Evolutionary conservation across 768 basidiomycete genomes (phyloP), one percentile per base, ranked within the genome.

Genomic region (Roridomyces roridus): DNA sequence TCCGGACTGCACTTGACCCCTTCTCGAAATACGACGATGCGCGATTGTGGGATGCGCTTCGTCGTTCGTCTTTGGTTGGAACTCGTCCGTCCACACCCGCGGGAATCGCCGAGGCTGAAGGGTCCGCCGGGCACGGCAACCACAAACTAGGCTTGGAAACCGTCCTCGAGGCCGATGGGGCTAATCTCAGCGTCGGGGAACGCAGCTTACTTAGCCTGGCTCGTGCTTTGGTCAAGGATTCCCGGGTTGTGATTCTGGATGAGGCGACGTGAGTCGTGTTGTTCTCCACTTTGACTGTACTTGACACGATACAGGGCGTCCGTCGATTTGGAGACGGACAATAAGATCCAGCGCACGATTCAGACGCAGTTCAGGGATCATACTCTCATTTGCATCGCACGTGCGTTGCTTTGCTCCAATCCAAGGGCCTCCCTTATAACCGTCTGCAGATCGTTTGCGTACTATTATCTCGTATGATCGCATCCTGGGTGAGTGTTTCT

Each of bases 261-360:
- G 91, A 92, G 75, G 91, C 91, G 0, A 92, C 78, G 74, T 77
- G 43, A 51, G 72, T 65, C 6, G n/a, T 11, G n/a, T n/a, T n/a
- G n/a, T n/a, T n/a, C n/a, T n/a, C n/a, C n/a, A n/a, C n/a, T n/a
- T n/a, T n/a, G n/a, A n/a, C n/a, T 31, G 14, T 7, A 31, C 29
- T 31, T 47, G 29, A 46, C 55, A 47, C 29, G 25, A 28, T 34
- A 21, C 42, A 71, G 67, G 74, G 88, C 88, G 8, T 88, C 87
- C 4, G 88, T 92, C 6, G 89, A 91, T 60, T 79, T 86, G 49
- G 89, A 89, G 68, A 94, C 91, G 0, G 92, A 94, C 68, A 77
- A 83, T 55, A 89, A 87, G 70, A 92, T 96, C 51, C 92, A 94
- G 65, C 75, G 83, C 41, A 94, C 92, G 5, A 94, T 96, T 48